phyloP scores from a whole-genome alignment of 768 basidiomycete genomes.

The Amanita subjunquillea region DNA sequence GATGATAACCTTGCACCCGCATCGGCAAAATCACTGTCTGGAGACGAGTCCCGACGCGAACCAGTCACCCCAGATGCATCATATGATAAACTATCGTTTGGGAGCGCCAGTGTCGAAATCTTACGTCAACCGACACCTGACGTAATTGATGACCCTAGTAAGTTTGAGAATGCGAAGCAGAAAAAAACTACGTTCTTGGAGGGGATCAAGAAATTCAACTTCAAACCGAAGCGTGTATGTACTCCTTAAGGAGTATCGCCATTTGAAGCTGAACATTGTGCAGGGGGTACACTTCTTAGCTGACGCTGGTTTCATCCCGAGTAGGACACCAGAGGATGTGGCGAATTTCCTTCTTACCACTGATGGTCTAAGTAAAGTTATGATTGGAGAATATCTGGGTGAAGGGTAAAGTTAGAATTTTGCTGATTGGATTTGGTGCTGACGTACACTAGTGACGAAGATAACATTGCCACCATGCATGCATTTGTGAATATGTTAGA shows the following conservation, averaged over 20 bases:
- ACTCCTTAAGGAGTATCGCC: background rate
- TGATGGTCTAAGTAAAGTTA: slow-evolving; percentile 88
- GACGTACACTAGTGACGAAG: slow-evolving; percentile 55
- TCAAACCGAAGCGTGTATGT: slow-evolving; percentile 91
- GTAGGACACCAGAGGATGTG: slow-evolving; percentile 62
- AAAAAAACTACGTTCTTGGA: slow-evolving; percentile 92
- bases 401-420: slow-evolving; percentile 59
- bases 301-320: slow-evolving; percentile 79
- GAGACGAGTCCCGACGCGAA: slow-evolving; percentile 46
- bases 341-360: slow-evolving; percentile 79
- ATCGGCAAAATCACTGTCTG: slow-evolving; percentile 32
- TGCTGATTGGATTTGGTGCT: background rate
- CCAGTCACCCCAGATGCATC: slow-evolving; percentile 46
- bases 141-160: slow-evolving; percentile 77
- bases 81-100: slow-evolving; percentile 40
- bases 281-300: slow-evolving; percentile 87
- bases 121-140: slow-evolving; percentile 70
- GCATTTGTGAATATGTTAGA: slow-evolving; percentile 92
- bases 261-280: background rate
- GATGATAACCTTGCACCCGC: slow-evolving; percentile 30
- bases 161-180: slow-evolving; percentile 93
- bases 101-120: slow-evolving; percentile 39
- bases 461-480: slow-evolving; percentile 92
- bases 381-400: slow-evolving; percentile 97
- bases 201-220: slow-evolving; percentile 96